These are phyloP conservation scores for Mycena amicta DNA, from an alignment of 768 basidiomycete genomes.

Conservation along the genomic window DNA sequence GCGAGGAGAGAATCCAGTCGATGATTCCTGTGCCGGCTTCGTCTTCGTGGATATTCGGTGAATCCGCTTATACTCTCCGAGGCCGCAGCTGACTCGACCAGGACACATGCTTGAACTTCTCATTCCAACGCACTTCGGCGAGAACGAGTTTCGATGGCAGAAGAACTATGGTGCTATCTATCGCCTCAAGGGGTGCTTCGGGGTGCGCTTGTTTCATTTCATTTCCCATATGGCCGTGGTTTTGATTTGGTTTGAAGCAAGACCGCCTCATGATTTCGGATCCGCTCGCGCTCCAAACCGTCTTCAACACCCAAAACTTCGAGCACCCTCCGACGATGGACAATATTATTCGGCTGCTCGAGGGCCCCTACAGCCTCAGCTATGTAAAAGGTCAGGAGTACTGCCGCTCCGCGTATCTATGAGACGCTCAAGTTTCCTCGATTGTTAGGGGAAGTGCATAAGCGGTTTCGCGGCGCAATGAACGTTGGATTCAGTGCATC, in stretches of 20 bases:
- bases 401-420: too few species aligned
- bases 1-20: too few species aligned
- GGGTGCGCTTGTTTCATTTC: too few species aligned
- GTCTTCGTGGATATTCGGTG: too few species aligned
- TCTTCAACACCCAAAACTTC: background rate
- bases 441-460: background rate
- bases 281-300: background rate
- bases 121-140: constrained; percentile 10
- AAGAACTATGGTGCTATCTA: constrained; percentile 16
- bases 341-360: background rate
- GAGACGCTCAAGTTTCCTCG: too few species aligned
- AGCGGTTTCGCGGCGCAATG: background rate
- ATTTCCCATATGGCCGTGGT: too few species aligned
- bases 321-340: background rate
- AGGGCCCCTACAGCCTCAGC: background rate
- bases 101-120: constrained; percentile 18
- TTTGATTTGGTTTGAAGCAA: too few species aligned
- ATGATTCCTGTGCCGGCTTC: too few species aligned
- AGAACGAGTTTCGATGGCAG: constrained; percentile 14
- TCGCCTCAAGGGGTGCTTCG: constrained; percentile 17
- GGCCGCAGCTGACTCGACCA: too few species aligned
- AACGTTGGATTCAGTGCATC: background rate
- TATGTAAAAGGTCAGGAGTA: background rate
- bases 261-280: too few species aligned
- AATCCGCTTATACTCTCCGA: too few species aligned